Percentiles rank a stretch among this genome's conserved stretches.
These are phyloP conservation scores for Russula sp. DNA, from an alignment of 768 basidiomycete species.

Conservation along the genomic window DNA sequence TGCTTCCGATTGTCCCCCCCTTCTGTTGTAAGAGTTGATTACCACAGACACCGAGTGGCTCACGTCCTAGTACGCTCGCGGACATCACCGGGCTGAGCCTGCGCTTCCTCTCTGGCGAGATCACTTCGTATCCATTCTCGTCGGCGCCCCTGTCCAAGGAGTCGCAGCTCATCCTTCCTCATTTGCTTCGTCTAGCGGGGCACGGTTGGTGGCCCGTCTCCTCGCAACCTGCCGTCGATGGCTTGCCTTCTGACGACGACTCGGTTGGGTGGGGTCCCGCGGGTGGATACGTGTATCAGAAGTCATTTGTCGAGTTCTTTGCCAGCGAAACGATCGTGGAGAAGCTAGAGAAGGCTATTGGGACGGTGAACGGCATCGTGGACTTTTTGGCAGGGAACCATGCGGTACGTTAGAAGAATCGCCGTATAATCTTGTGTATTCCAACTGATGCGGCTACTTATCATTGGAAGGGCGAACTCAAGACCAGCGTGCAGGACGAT, in stretches of 20 bases:
- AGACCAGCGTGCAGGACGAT: conserved; percentile 70
- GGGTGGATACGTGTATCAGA: conserved; percentile 94
- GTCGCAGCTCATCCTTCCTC: conserved; percentile 69
- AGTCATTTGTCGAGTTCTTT: conserved; percentile 97
- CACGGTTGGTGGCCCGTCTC: conserved; percentile 94
- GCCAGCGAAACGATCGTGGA: conserved; percentile 54
- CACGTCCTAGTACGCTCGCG: conserved; percentile 23
- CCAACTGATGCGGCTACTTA: background rate
- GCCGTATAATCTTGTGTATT: background rate
- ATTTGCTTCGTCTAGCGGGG: conserved; percentile 69
- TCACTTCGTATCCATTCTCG: conserved; percentile 83
- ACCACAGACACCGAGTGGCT: conserved; percentile 5
- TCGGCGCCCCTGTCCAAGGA: conserved; percentile 73
- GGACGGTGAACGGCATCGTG: conserved; percentile 55
- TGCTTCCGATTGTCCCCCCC: background rate
- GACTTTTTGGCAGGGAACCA: conserved; percentile 83
- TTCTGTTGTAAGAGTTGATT: background rate
- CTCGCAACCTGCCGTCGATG: conserved; percentile 92
- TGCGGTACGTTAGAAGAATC: conserved; percentile 39
- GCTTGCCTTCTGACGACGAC: conserved; percentile 61
- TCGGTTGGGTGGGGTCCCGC: conserved; percentile 91
- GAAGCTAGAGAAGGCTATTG: conserved; percentile 50
- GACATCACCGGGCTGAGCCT: conserved; percentile 80
- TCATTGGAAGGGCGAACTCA: conserved; percentile 56
- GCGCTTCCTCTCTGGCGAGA: conserved; percentile 65